A percentile compares a stretch with the other conserved stretches of the same genome.
Conservation (phyloP, 305 asterid species). For the Fraxinus sp. region DNA sequence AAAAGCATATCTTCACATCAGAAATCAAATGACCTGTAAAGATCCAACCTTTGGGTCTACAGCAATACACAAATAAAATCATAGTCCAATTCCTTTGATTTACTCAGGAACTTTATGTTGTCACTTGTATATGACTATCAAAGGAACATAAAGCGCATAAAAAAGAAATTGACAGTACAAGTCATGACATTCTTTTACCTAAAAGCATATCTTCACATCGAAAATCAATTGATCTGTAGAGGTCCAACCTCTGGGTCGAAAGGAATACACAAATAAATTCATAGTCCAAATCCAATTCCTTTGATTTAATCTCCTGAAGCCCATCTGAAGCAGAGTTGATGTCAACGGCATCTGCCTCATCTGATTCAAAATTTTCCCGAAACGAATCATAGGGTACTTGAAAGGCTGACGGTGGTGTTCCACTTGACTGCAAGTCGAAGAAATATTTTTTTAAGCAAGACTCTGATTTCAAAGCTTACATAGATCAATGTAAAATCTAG, state of each 20-base stretch:
- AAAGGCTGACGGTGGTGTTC: conserved; percentile 74
- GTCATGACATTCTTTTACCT: conserved; percentile 44
- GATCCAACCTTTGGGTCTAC: conserved; percentile 70
- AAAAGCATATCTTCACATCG: conserved; percentile 95
- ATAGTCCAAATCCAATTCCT: conserved; percentile 58
- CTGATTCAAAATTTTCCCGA: conserved; percentile 52
- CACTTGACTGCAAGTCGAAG: conserved; percentile 61
- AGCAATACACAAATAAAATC: conserved; percentile 84
- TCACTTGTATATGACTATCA: not conserved
- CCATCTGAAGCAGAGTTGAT: conserved; percentile 35
- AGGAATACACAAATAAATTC: conserved; percentile 88
- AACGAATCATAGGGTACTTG: conserved; percentile 78
- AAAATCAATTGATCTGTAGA: conserved; percentile 83
- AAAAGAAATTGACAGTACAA: conserved; percentile 16
- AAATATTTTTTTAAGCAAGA: conserved; percentile 1
- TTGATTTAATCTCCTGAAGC: conserved; percentile 36
- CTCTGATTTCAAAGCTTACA: not conserved
- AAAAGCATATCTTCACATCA: conserved; percentile 93
- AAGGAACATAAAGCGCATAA: not conserved
- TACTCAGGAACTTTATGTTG: conserved; percentile 8
- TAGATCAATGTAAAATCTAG: not conserved
- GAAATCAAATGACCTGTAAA: conserved; percentile 80
- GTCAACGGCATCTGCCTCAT: conserved; percentile 34
- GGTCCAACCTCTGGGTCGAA: conserved; percentile 72
- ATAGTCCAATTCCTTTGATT: conserved; percentile 63